Percentiles rank a stretch among this genome's conserved stretches.
Evolutionary conservation across 2,329 filamentous ascomycete genomes (phyloP).

Genomic region (Aurifilum marmelostoma): DNA sequence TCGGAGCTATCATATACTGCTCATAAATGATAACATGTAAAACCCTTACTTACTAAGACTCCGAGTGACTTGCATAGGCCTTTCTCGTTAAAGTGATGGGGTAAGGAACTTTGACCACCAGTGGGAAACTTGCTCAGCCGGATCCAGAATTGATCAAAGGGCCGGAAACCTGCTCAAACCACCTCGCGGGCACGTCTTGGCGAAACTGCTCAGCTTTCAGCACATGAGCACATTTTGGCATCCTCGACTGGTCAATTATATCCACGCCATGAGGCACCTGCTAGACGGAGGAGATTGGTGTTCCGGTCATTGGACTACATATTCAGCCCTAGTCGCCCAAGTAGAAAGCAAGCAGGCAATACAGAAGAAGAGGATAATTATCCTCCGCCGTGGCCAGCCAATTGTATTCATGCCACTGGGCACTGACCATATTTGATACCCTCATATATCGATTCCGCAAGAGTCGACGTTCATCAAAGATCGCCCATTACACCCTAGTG

Average conservation of each 20-base stretch:
- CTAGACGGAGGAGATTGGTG: no score
- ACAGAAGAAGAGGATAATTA: background rate
- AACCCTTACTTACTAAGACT: background rate
- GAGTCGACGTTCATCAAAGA: background rate
- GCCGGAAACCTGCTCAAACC: constrained; percentile 2
- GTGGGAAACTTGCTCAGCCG: constrained; percentile 6
- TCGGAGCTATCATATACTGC: background rate
- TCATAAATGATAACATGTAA: background rate
- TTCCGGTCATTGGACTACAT: background rate
- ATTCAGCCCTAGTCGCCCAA: background rate
- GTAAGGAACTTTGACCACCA: background rate
- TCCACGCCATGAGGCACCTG: no score
- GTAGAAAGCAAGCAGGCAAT: background rate
- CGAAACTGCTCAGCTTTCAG: background rate
- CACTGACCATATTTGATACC: no score
- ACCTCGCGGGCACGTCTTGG: background rate
- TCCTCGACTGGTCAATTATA: background rate
- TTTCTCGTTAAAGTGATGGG: background rate
- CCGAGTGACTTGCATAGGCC: background rate
- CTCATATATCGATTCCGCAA: background rate
- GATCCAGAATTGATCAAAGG: background rate
- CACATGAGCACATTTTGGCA: background rate
- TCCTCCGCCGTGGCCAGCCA: background rate
- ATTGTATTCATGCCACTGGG: background rate
- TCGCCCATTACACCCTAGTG: background rate